Evolutionary conservation across 1,139 yeast species (phyloP).

Genomic region (Lodderomyces beijingensis): DNA sequence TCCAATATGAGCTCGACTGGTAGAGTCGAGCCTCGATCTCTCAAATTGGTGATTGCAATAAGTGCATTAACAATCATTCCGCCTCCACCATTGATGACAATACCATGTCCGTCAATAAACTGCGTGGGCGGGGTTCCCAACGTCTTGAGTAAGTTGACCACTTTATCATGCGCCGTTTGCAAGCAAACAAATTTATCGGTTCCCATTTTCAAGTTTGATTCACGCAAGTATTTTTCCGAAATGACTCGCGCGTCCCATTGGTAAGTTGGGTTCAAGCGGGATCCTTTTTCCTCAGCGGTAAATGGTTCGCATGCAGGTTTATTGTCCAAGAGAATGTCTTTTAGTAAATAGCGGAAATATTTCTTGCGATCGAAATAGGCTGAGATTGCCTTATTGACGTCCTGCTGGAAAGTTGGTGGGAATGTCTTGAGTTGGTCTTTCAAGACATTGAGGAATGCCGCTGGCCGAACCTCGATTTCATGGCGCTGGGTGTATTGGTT

Average conservation of each 20-base stretch:
- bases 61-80: conserved; percentile 26
- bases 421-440: conserved; percentile 15
- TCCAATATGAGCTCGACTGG: conserved; percentile 35
- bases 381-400: conserved; percentile 10
- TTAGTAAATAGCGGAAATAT: conserved; percentile 15
- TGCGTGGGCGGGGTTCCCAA: conserved; percentile 23
- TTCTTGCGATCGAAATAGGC: conserved; percentile 14
- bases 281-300: conserved; percentile 20
- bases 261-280: conserved; percentile 16
- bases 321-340: conserved; percentile 16
- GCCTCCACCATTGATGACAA: conserved; percentile 32
- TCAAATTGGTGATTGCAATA: conserved; percentile 27
- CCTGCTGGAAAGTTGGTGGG: conserved; percentile 7
- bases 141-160: conserved; percentile 21
- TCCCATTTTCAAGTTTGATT: conserved; percentile 10
- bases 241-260: conserved; percentile 18
- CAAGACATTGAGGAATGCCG: conserved; percentile 13
- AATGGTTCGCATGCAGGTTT: conserved; percentile 21
- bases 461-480: conserved; percentile 15
- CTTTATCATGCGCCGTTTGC: conserved; percentile 21
- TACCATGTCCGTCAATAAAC: conserved; percentile 30
- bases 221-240: conserved; percentile 13
- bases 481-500: conserved; percentile 18
- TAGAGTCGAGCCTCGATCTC: conserved; percentile 30
- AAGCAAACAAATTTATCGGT: conserved; percentile 20